Percentiles rank a stretch among this genome's conserved stretches.
Evolutionary conservation across 176 grass and related monocot genomes (phyloP).

Genomic region (Poa annua): DNA sequence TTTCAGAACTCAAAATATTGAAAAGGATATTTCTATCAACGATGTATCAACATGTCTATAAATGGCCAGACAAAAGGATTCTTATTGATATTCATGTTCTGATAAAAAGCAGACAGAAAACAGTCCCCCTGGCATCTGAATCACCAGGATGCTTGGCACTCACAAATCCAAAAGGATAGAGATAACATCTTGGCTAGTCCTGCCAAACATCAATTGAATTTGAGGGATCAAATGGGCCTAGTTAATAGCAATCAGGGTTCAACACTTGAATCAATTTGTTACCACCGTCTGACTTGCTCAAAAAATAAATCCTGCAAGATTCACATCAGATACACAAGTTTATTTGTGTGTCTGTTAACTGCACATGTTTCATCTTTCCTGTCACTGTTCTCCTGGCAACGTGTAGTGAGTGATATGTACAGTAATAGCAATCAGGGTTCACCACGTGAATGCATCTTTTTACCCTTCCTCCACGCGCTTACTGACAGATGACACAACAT

Average conservation of each 20-base stretch:
- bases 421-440: constrained; percentile 15
- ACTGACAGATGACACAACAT: constrained; percentile 17
- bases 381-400: constrained; percentile 34
- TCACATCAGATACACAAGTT: background rate
- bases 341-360: background rate
- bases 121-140: constrained; percentile 11
- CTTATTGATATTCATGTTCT: constrained; percentile 19
- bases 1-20: constrained; percentile 25
- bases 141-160: constrained; percentile 32
- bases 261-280: constrained; percentile 24
- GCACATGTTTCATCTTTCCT: background rate
- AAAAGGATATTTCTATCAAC: constrained; percentile 20
- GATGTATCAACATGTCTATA: constrained; percentile 36
- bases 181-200: constrained; percentile 12
- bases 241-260: constrained; percentile 26
- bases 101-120: background rate
- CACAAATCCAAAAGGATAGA: constrained; percentile 16
- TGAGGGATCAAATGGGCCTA: constrained; percentile 34
- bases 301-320: constrained; percentile 29
- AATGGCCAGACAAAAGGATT: constrained; percentile 43
- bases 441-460: background rate
- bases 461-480: constrained; percentile 8
- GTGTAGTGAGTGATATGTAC: constrained; percentile 20
- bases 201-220: constrained; percentile 18
- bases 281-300: background rate